Base-by-base conservation (phyloP, 306 rosid species). In the Cucumis melo region DNA sequence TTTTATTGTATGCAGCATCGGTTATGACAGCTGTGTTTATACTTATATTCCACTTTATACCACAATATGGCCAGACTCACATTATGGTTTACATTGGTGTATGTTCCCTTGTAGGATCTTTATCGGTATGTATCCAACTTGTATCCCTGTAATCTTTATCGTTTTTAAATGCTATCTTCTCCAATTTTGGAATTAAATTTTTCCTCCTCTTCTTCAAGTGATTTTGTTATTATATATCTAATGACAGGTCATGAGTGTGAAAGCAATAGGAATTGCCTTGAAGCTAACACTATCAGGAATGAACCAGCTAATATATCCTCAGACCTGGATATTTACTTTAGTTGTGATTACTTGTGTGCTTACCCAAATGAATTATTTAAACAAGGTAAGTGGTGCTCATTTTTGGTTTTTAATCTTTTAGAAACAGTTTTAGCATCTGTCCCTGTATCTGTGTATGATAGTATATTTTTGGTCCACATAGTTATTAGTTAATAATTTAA, bases 351-450 rank as follows among this genome's bases (percentile, higher is more conserved):
- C 84, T 68, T 95, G 99, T 80, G 91, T 95, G 83, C 96, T 95
- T 85, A 95, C 97, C 75, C 99, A 95, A 84, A 95, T 95, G 99
- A 95, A 95, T 88, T 95, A 95, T 88, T 87, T 95, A 77, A 95
- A 95, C 81, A 95, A 92, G 99, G 99, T 92, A 80, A 79, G 9
- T 21, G 16, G 7, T 58, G 15, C 19, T 75, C 55, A 7, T 60
- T 63, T 57, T 58, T 53, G 63, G 29, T 32, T 48, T 64, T 13
- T 8, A 2, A 20, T 17, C 75, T 61, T 55, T 19, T 14, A 7
- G 1, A 8, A 70, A 70, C 21, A 24, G 13, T 15, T 70, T 24
- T 46, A 14, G 23, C 14, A 46, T 70, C 46, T 44, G 20, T 23
- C 56, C 21, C 36, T 44, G 55, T 70, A 46, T 23, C 14, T 11